Conservation (phyloP, 1,284 basidiomycete genomes). For the Melampsora americana region DNA sequence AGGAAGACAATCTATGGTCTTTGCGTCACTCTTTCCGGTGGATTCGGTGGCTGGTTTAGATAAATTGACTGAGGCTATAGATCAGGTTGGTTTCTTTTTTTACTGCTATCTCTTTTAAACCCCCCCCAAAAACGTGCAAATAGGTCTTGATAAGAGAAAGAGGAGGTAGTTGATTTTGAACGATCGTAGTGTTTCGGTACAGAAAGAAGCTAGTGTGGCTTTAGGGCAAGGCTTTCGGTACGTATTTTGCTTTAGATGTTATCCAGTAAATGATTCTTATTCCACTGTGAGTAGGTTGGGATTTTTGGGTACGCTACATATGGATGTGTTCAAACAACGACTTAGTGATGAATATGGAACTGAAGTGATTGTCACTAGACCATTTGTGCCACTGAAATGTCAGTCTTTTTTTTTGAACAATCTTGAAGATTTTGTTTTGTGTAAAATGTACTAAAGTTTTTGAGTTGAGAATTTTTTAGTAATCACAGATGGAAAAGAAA, state of each 20-base stretch:
- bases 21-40: conserved; percentile 89
- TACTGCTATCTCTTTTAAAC: not conserved
- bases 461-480: not conserved
- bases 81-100: conserved; percentile 62
- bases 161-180: conserved; percentile 69
- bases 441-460: conserved; percentile 6
- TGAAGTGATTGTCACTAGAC: conserved; percentile 64
- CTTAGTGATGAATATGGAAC: conserved; percentile 89
- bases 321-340: conserved; percentile 94
- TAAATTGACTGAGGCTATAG: conserved; percentile 93
- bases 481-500: conserved; percentile 60
- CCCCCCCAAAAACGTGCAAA: not conserved
- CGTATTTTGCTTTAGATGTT: not conserved
- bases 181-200: conserved; percentile 85
- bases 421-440: not conserved
- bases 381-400: conserved; percentile 89
- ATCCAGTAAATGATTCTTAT: not conserved
- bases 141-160: conserved; percentile 22
- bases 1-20: conserved; percentile 93
- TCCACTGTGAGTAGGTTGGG: conserved; percentile 64
- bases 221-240: conserved; percentile 78
- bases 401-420: conserved; percentile 54
- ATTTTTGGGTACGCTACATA: conserved; percentile 91
- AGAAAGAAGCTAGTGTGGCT: conserved; percentile 86
- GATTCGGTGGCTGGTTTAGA: conserved; percentile 81